Evolutionary conservation across 805 yeast species (phyloP).

Genomic region (Naumovozyma dairenensis): DNA sequence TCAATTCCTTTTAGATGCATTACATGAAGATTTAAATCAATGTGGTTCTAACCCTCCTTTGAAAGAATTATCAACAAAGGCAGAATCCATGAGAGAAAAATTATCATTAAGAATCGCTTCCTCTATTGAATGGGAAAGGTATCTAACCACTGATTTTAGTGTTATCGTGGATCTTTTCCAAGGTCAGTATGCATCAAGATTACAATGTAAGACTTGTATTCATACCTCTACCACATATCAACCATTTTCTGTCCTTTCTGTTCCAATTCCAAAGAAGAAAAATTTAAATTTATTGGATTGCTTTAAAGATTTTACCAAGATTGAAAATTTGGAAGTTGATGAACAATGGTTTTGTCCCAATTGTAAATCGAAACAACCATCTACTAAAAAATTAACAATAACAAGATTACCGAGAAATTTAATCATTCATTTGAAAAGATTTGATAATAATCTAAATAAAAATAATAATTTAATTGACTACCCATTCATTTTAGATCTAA

Average conservation of each 20-base stretch:
- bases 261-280: conserved; percentile 59
- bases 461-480: conserved; percentile 58
- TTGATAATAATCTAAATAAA: conserved; percentile 39
- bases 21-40: conserved; percentile 83
- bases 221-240: conserved; percentile 79
- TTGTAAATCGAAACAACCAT: conserved; percentile 53
- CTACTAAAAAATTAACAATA: conserved; percentile 61
- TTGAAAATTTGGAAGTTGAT: conserved; percentile 65
- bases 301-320: conserved; percentile 63
- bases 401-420: conserved; percentile 71
- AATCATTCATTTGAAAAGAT: conserved; percentile 79
- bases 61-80: conserved; percentile 55
- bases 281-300: conserved; percentile 47
- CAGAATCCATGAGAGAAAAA: conserved; percentile 61
- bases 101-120: conserved; percentile 73
- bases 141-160: conserved; percentile 68
- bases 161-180: conserved; percentile 73
- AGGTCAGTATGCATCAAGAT: conserved; percentile 78
- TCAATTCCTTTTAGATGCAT: conserved; percentile 76
- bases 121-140: conserved; percentile 86
- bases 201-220: conserved; percentile 63
- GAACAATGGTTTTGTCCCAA: conserved; percentile 79
- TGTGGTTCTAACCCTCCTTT: conserved; percentile 40
- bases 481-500: conserved; percentile 57
- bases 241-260: conserved; percentile 65